Percentiles rank a stretch among this genome's conserved stretches.
Evolutionary conservation across 2,329 filamentous ascomycete genomes (phyloP).

Genomic region (Fusarium agapanthi): DNA sequence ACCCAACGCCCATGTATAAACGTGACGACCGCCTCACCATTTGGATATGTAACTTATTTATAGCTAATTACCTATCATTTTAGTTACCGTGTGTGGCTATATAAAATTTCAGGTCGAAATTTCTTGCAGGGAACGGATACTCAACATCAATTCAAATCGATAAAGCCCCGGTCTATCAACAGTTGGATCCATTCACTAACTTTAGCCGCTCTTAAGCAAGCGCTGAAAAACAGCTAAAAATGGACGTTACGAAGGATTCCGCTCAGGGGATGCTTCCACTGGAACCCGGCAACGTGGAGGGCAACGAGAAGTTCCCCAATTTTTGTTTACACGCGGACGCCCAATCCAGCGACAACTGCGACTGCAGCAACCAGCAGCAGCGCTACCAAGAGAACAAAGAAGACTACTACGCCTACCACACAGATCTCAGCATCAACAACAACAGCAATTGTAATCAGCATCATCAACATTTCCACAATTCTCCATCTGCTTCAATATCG

Average conservation of each 20-base stretch:
- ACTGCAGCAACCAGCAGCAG: conserved; percentile 6
- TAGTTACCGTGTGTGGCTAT: background rate
- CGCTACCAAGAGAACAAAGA: conserved; percentile 8
- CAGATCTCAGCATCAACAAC: conserved; percentile 14
- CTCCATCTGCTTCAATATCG: conserved; percentile 35
- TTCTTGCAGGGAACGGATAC: background rate
- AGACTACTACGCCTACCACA: conserved; percentile 10
- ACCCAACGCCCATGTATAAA: conserved; percentile 13
- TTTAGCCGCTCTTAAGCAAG: conserved; percentile 4
- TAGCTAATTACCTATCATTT: background rate
- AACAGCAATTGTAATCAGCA: conserved; percentile 38
- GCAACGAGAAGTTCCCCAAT: conserved; percentile 51
- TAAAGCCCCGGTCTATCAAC: background rate
- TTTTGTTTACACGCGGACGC: conserved; percentile 53
- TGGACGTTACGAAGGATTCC: conserved; percentile 33
- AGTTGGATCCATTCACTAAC: background rate
- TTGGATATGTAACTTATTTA: background rate
- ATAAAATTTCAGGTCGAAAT: background rate
- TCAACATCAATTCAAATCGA: background rate
- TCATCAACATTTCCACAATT: conserved; percentile 42
- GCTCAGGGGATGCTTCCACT: conserved; percentile 40
- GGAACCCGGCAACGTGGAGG: conserved; percentile 50
- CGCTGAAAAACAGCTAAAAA: conserved; percentile 32
- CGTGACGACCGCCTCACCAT: background rate
- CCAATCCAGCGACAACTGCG: conserved; percentile 22